These are phyloP conservation scores for Malus sieversii DNA, from an alignment of 306 rosid genomes.

Conservation along the genomic window DNA sequence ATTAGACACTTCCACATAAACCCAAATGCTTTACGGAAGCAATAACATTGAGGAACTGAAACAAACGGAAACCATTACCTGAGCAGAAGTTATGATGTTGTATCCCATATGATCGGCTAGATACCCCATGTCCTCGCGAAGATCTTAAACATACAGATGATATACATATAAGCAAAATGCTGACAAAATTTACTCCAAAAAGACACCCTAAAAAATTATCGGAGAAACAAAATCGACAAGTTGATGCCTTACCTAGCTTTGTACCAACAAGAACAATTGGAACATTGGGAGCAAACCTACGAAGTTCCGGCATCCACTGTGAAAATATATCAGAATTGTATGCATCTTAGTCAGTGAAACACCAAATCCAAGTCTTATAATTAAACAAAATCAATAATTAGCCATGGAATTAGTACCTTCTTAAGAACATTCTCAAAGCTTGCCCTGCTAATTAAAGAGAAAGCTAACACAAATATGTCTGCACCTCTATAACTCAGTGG, in stretches of 20 bases:
- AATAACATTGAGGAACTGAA: neutral
- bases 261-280: constrained; percentile 98
- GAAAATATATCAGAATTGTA: constrained; percentile 12
- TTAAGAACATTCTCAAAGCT: constrained; percentile 97
- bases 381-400: neutral
- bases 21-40: neutral
- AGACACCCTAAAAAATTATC: neutral
- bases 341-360: constrained; percentile 1
- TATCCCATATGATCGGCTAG: constrained; percentile 69
- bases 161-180: neutral
- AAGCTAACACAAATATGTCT: constrained; percentile 81
- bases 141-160: constrained; percentile 41
- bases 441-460: constrained; percentile 85
- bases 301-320: constrained; percentile 99
- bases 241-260: constrained; percentile 58
- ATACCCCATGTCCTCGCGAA: constrained; percentile 75
- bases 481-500: constrained; percentile 98
- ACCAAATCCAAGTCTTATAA: neutral
- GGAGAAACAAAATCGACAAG: neutral
- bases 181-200: neutral
- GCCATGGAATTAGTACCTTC: constrained; percentile 41
- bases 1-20: constrained; percentile 5
- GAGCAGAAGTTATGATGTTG: constrained; percentile 64
- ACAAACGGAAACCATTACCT: constrained; percentile 34
- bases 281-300: constrained; percentile 88